Conservation (phyloP, 2,329 filamentous ascomycete species). For the Aureobasidium sp. region DNA sequence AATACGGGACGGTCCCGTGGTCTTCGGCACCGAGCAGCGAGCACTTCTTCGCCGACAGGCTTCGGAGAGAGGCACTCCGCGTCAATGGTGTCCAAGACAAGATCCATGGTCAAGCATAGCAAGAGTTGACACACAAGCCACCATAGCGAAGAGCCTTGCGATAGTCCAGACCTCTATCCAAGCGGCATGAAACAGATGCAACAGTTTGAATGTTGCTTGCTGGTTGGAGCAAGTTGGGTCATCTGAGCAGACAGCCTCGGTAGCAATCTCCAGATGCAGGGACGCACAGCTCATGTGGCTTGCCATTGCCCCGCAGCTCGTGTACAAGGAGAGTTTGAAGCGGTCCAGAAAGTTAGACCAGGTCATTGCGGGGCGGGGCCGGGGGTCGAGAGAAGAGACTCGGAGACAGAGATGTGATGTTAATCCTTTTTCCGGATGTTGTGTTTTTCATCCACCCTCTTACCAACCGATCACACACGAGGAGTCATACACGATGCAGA, state of each 20-base stretch:
- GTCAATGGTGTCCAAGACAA: no score
- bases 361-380: constrained; percentile 12
- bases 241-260: constrained; percentile 8
- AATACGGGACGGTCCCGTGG: background rate
- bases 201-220: background rate
- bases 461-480: background rate
- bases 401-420: background rate
- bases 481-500: background rate
- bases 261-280: constrained; percentile 12
- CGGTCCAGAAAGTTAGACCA: constrained; percentile 12
- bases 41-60: background rate
- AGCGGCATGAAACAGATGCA: background rate
- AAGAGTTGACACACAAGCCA: background rate
- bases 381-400: background rate
- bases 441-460: background rate
- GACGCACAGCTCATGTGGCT: constrained; percentile 15
- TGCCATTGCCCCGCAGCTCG: constrained; percentile 13
- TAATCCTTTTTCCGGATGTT: background rate
- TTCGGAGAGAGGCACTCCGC: background rate
- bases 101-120: background rate
- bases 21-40: background rate
- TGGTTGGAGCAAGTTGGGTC: background rate
- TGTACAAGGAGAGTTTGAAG: constrained; percentile 3
- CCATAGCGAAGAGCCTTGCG: background rate
- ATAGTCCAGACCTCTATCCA: background rate